Conservation (phyloP, 2,329 filamentous ascomycete species). For the Epichloe sylvatica region DNA sequence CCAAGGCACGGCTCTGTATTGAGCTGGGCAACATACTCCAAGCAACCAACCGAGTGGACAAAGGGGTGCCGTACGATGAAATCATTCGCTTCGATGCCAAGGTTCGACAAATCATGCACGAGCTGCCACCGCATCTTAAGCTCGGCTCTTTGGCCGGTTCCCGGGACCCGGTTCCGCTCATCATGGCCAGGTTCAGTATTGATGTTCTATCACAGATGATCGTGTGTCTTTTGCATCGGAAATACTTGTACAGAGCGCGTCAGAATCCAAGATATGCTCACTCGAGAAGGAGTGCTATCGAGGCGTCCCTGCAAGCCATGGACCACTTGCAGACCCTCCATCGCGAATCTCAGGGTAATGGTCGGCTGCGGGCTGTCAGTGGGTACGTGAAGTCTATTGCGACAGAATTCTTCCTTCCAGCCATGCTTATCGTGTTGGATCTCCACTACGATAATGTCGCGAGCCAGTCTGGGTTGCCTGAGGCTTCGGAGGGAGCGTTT, state of each 20-base stretch:
- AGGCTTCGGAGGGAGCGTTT: constrained; percentile 30
- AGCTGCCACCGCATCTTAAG: constrained; percentile 67
- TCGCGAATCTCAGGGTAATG: constrained; percentile 56
- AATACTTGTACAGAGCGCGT: constrained; percentile 66
- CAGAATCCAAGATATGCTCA: constrained; percentile 71
- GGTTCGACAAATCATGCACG: constrained; percentile 46
- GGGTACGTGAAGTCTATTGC: constrained; percentile 71
- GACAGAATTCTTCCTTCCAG: constrained; percentile 73
- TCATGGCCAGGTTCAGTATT: constrained; percentile 73
- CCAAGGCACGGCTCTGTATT: constrained; percentile 52
- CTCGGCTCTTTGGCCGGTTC: constrained; percentile 62
- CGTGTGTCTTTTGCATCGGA: constrained; percentile 75
- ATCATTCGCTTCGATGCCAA: constrained; percentile 48
- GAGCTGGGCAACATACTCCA: constrained; percentile 66
- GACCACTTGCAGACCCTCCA: constrained; percentile 64
- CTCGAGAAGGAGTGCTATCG: constrained; percentile 70
- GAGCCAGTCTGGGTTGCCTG: constrained; percentile 23
- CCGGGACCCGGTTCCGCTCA: constrained; percentile 67
- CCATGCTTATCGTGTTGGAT: constrained; percentile 73
- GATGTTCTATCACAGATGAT: constrained; percentile 82
- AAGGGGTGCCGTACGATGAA: constrained; percentile 47
- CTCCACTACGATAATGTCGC: constrained; percentile 54
- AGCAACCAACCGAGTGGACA: constrained; percentile 41
- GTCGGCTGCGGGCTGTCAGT: constrained; percentile 56
- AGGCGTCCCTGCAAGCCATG: constrained; percentile 72